A percentile compares a stretch with the other conserved stretches of the same genome.
These are phyloP conservation scores for Boletales sp. DNA, from an alignment of 768 basidiomycete species.

Conservation along the genomic window DNA sequence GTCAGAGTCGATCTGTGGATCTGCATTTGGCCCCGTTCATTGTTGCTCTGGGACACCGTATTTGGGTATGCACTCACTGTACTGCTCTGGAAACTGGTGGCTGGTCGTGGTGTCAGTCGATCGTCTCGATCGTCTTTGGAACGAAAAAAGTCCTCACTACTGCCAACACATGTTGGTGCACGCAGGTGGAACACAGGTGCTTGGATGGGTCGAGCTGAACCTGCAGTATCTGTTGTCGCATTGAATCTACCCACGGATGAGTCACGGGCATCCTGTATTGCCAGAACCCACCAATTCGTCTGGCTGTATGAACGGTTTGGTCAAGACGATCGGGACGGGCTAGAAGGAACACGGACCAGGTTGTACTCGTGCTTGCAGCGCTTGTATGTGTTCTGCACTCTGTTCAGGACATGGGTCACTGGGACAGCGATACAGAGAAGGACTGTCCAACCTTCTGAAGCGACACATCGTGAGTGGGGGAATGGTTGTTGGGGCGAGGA, in stretches of 20 bases:
- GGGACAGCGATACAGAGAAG: conserved; percentile 9
- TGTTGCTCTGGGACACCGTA: conserved; percentile 10
- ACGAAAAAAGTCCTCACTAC: conserved; percentile 49
- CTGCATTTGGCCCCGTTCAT: conserved; percentile 22
- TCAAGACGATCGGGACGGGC: conserved; percentile 8
- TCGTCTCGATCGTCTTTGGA: conserved; percentile 1
- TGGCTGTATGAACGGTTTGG: conserved; percentile 37
- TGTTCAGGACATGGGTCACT: conserved; percentile 24
- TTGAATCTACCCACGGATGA: conserved; percentile 45
- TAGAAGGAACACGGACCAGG: conserved; percentile 39
- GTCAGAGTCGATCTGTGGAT: conserved; percentile 32
- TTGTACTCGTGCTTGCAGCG: conserved; percentile 53
- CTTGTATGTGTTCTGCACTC: conserved; percentile 63
- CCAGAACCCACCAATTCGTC: conserved; percentile 51
- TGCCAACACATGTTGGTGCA: conserved; percentile 72
- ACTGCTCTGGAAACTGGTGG: conserved; percentile 68
- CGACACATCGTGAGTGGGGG: conserved; percentile 53
- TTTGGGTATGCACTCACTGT: conserved; percentile 44
- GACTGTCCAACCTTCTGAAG: conserved; percentile 58
- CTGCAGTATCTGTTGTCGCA: conserved; percentile 66
- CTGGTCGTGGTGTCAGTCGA: conserved; percentile 36
- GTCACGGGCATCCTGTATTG: conserved; percentile 4
- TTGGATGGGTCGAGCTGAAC: conserved; percentile 65
- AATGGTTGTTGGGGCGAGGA: conserved; percentile 15
- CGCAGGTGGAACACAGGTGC: conserved; percentile 50